Evolutionary conservation across 2,329 filamentous ascomycete genomes (phyloP), one percentile per base, ranked within the genome.

Genomic region (Aplosporella prunicola): DNA sequence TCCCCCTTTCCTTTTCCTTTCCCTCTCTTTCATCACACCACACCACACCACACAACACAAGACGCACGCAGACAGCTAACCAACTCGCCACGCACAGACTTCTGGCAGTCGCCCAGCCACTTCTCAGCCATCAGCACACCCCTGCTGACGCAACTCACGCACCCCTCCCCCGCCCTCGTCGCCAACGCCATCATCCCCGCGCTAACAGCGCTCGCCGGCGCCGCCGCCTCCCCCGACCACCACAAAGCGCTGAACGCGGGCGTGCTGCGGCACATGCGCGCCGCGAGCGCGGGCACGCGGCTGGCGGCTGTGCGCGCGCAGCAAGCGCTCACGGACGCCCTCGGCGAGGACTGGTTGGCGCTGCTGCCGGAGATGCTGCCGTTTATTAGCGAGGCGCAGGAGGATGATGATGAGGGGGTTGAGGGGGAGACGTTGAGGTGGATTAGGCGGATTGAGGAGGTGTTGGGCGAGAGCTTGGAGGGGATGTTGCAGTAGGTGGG

Each of bases 341-440:
- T 96, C 17, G 88, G 88, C 42, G 88, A 96, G 58, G 91, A 98
- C 55, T 98, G 91, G 91, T 64, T 98, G 42, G 75, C 79, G 1
- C 74, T 93, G 66, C 60, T 96, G 55, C 86, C 89, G 0, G 91
- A 98, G 71, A 96, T 95, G 82, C 64, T 98, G 57, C 89, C 93
- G 14, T 85, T 89, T 46, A 94, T 99, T 50, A 93, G 85, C 52
- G 91, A 98, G 66, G 61, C 94, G 52, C 82, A 94, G 64, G 91
- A 98, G 56, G 91, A 98, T 57, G 91, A 96, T 48, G 88, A 96
- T 54, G 91, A 96, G 64, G 71, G 73, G 18, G 89, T 98, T 16
- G 91, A 98, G 66, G 70, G 78, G 53, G 88, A 94, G 67, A 89
- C 87, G 24, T 75, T 88, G 55, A 71, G 77, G 51, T 95, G 91